phyloP scores from a whole-genome alignment of 306 rosid species.

The Leucaena leucocephala region DNA sequence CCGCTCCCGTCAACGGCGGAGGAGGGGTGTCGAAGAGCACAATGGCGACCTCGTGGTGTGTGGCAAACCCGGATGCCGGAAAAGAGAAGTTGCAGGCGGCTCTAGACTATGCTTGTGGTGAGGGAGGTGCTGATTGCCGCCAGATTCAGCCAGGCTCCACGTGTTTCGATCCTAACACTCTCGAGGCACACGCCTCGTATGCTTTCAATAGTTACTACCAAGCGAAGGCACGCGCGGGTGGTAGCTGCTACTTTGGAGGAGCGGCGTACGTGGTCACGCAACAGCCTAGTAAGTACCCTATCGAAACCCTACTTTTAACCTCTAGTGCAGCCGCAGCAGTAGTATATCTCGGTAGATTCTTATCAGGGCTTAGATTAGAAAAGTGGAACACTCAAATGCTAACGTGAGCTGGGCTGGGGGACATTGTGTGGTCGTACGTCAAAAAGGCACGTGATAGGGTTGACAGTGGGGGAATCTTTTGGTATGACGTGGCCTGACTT shows the following conservation, averaged over 20 bases:
- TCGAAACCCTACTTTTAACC: background rate
- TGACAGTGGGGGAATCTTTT: slow-evolving; percentile 45
- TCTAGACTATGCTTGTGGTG: slow-evolving; percentile 91
- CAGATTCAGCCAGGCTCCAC: slow-evolving; percentile 69
- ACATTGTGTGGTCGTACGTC: slow-evolving; percentile 30
- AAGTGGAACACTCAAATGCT: background rate
- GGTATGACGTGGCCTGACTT: slow-evolving; percentile 25
- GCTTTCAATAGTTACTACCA: slow-evolving; percentile 95
- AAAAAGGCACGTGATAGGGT: slow-evolving; percentile 47
- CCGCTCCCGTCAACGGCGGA: slow-evolving; percentile 33
- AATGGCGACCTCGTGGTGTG: slow-evolving; percentile 84
- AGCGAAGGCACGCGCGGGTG: slow-evolving; percentile 69
- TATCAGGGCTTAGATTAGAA: slow-evolving; percentile 35
- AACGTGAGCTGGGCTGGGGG: slow-evolving; percentile 30
- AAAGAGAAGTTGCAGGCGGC: slow-evolving; percentile 71
- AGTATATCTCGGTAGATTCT: background rate
- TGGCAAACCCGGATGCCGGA: slow-evolving; percentile 71
- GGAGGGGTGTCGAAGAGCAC: slow-evolving; percentile 77
- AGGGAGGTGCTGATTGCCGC: slow-evolving; percentile 93
- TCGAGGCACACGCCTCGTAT: slow-evolving; percentile 79
- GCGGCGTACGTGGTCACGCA: slow-evolving; percentile 94
- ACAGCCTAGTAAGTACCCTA: slow-evolving; percentile 74
- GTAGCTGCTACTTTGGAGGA: slow-evolving; percentile 90
- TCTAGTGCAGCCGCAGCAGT: background rate
- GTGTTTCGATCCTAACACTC: slow-evolving; percentile 79